These are phyloP conservation scores for Guadua angustifolia DNA, from an alignment of 176 grass and related monocot genomes.

Conservation along the genomic window DNA sequence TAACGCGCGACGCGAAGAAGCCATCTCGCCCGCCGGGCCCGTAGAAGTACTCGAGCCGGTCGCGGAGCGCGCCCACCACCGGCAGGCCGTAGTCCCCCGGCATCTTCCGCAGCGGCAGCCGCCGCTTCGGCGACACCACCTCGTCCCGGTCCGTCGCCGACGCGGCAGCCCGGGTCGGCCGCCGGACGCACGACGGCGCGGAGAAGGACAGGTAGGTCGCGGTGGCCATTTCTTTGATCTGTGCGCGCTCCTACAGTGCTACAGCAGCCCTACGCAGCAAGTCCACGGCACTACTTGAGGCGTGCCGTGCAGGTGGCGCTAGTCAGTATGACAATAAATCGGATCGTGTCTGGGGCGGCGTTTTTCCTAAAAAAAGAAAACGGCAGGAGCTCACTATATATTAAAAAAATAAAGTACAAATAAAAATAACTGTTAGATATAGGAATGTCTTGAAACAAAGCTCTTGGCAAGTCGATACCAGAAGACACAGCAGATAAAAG, in stretches of 20 bases:
- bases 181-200: not conserved
- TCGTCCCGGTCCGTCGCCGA: conserved; percentile 49
- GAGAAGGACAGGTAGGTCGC: conserved; percentile 39
- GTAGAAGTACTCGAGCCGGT: conserved; percentile 89
- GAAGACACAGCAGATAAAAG: too few relatives aligned
- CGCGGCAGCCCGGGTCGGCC: conserved; percentile 13
- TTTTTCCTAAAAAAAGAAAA: too few relatives aligned
- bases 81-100: conserved; percentile 84
- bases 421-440: too few relatives aligned
- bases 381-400: too few relatives aligned
- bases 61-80: conserved; percentile 69
- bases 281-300: not conserved
- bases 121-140: conserved; percentile 46
- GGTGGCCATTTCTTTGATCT: conserved; percentile 37
- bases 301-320: not conserved
- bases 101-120: conserved; percentile 72
- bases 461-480: too few relatives aligned
- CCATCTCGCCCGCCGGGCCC: conserved; percentile 70
- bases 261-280: not conserved
- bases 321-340: not conserved
- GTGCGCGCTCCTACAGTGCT: not conserved
- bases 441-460: too few relatives aligned
- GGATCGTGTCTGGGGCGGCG: not conserved
- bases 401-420: too few relatives aligned
- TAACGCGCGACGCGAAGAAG: conserved; percentile 81